Conservation (phyloP, 2,329 filamentous ascomycete genomes). For the Orbilia brochopaga region DNA sequence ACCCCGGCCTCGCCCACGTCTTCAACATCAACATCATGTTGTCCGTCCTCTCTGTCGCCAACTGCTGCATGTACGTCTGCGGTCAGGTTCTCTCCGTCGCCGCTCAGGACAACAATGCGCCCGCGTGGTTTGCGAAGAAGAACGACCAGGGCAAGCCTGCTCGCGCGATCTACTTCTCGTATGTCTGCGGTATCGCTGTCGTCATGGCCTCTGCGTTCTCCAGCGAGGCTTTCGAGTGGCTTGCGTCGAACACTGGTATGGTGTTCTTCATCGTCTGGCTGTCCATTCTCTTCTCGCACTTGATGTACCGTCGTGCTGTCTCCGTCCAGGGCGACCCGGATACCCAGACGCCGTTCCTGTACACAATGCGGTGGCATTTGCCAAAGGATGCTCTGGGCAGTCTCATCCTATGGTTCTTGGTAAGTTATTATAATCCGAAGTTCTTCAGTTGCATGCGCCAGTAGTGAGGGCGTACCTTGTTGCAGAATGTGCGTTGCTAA, state of each 20-base stretch:
- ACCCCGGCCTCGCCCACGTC: constrained; percentile 34
- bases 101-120: constrained; percentile 45
- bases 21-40: constrained; percentile 48
- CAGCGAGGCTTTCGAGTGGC: constrained; percentile 37
- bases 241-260: constrained; percentile 48
- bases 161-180: constrained; percentile 36
- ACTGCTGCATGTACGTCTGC: constrained; percentile 50
- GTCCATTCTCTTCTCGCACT: constrained; percentile 36
- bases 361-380: constrained; percentile 36
- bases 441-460: neutral
- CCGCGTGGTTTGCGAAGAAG: constrained; percentile 27
- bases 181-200: constrained; percentile 27
- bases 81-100: constrained; percentile 41
- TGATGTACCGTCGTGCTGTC: constrained; percentile 35
- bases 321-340: constrained; percentile 36
- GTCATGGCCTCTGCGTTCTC: constrained; percentile 43
- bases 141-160: constrained; percentile 44
- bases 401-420: constrained; percentile 41
- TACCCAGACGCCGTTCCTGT: constrained; percentile 36
- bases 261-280: constrained; percentile 50
- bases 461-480: neutral
- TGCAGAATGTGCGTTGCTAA: constrained; percentile 34
- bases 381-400: constrained; percentile 37
- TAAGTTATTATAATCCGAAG: constrained; percentile 17
- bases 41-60: constrained; percentile 46